phyloP scores from a whole-genome alignment of 768 basidiomycete species.

The Rhodotorula toruloides region DNA sequence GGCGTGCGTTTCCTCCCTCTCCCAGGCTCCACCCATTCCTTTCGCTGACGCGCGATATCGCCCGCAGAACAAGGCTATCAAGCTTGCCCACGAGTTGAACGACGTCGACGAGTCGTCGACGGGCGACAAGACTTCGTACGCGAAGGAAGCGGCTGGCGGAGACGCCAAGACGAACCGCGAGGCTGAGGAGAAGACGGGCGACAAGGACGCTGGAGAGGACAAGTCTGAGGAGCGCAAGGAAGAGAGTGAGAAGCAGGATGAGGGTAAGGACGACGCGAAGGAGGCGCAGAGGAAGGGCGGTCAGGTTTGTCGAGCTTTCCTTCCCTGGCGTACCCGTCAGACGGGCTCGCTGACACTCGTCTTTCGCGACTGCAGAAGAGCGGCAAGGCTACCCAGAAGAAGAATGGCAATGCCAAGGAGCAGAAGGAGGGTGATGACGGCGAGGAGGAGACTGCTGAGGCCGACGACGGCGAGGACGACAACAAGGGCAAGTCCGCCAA shows the following conservation, averaged over 20 bases:
- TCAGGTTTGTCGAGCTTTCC: neutral
- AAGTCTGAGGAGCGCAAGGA: conserved; percentile 3
- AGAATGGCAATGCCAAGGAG: neutral
- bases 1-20: conserved; percentile 10
- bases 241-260: conserved; percentile 4
- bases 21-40: neutral
- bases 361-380: conserved; percentile 1
- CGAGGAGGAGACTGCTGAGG: neutral
- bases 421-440: neutral
- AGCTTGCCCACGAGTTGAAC: conserved; percentile 32
- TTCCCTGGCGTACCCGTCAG: neutral
- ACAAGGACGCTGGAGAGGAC: conserved; percentile 7
- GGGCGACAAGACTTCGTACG: conserved; percentile 18
- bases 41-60: neutral
- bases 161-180: conserved; percentile 6
- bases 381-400: neutral
- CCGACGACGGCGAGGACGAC: neutral
- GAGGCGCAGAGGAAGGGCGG: neutral
- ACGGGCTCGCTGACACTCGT: neutral
- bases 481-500: conserved; percentile 1
- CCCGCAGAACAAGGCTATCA: conserved; percentile 28
- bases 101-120: conserved; percentile 27
- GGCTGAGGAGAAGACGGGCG: neutral
- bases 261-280: neutral
- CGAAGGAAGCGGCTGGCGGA: conserved; percentile 16